Evolutionary conservation across 495 filamentous ascomycete genomes (phyloP).

Genomic region (Hyaloscypha variabilis): DNA sequence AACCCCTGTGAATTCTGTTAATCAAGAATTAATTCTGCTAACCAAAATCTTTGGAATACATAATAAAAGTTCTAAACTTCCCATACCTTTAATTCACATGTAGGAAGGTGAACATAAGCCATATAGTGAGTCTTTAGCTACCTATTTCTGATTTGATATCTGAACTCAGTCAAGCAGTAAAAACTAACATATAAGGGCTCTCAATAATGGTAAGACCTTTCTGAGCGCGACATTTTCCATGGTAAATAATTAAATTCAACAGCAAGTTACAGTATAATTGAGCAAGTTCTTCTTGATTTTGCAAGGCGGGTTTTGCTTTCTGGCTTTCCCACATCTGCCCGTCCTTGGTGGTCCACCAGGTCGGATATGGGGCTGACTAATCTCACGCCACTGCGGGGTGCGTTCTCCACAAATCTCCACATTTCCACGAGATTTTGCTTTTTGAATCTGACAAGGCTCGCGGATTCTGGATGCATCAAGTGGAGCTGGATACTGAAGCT

Average conservation of each 20-base stretch:
- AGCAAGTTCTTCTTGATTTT: background rate
- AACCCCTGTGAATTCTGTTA: background rate
- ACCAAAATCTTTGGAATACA: background rate
- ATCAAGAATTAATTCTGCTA: background rate
- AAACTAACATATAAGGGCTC: background rate
- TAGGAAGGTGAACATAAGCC: background rate
- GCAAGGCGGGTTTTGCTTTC: background rate
- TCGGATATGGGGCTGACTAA: too few relatives aligned
- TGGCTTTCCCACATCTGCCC: background rate
- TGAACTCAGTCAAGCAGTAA: constrained; percentile 1
- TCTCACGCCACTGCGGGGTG: too few relatives aligned
- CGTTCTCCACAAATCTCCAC: too few relatives aligned
- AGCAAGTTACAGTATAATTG: background rate
- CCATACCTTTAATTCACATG: background rate
- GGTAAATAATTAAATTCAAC: background rate
- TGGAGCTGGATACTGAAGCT: background rate
- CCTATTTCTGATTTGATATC: background rate
- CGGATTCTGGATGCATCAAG: background rate
- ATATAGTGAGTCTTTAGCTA: background rate
- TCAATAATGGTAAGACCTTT: background rate
- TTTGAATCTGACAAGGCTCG: constrained; percentile 7
- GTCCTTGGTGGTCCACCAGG: too few relatives aligned
- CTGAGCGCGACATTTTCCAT: background rate
- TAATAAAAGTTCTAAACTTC: background rate
- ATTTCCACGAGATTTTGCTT: background rate